phyloP scores from a whole-genome alignment of 805 yeast genomes.

The Kodamaea leandrae region DNA sequence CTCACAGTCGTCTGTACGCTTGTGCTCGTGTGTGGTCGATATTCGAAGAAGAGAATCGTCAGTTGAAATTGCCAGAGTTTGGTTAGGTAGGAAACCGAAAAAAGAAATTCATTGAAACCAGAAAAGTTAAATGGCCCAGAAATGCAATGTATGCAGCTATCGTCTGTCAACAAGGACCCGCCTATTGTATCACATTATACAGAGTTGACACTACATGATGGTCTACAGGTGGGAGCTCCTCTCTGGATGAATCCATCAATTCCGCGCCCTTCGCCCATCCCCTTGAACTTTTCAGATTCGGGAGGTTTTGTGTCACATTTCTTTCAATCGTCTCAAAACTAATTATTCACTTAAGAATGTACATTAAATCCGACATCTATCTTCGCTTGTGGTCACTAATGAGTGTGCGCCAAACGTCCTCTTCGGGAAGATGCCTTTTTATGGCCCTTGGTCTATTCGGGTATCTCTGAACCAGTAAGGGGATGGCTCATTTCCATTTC shows the following conservation, averaged over 20 bases:
- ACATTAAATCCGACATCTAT: too few relatives aligned
- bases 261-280: too few relatives aligned
- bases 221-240: neutral
- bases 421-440: too few relatives aligned
- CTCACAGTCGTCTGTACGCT: neutral
- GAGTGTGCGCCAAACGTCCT: too few relatives aligned
- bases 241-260: too few relatives aligned
- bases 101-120: slow-evolving; percentile 1
- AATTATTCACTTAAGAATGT: neutral
- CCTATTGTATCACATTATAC: too few relatives aligned
- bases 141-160: too few relatives aligned
- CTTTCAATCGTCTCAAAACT: neutral
- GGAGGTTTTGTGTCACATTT: slow-evolving; percentile 1
- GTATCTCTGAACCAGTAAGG: neutral
- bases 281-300: slow-evolving; percentile 1
- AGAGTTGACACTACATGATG: too few relatives aligned
- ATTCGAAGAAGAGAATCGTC: slow-evolving; percentile 1
- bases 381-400: too few relatives aligned
- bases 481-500: neutral
- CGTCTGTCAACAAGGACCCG: too few relatives aligned
- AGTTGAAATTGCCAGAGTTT: slow-evolving; percentile 5
- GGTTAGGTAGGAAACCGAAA: neutral
- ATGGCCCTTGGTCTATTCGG: neutral
- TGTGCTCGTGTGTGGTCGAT: neutral
- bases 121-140: neutral